Evolutionary conservation across 768 basidiomycete species (phyloP), one percentile per base, ranked within the genome.

Genomic region (Russula earlei): DNA sequence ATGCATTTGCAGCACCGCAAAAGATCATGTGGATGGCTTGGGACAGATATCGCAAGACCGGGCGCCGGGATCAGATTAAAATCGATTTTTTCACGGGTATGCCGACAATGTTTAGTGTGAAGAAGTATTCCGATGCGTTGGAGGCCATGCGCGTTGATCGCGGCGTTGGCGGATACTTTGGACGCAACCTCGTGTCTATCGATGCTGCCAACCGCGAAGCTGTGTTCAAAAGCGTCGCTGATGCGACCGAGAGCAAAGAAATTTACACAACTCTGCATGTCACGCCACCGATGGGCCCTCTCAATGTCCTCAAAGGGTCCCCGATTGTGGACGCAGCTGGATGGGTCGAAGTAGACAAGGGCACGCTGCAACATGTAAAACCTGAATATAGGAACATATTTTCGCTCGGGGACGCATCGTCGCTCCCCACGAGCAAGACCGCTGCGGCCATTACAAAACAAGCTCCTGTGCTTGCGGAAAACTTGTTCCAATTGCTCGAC

Each of bases 11-110:
- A 88, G 87, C 85, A 15, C 87, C 88, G 19, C 88, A 91, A 67
- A 92, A 94, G 71, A 87, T 93, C 52, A 92, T 95, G 88, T 95
- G 91, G 91, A 91, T 92, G 87, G 87, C 89, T 44, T 91, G 89
- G 88, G 89, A 93, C 66, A 74, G 83, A 46, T 91, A 78, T 67
- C 75, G 77, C 54, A 75, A 69, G 65, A 85, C 86, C 10, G 75
- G 75, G 3, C 78, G 86, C 19, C 67, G 72, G 15, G 74, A 77
- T 47, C 74, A 78, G 46, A 76, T 87, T 62, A 74, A 81, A 49
- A 66, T 87, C 58, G 80, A 89, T 55, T 95, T 95, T 68, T 86
- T 86, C 68, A 90, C 86, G 29, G 93, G 91, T 58, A 87, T 85
- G 87, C 91, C 92, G 17, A 79, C 86, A 42, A 98, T 99, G 94